Evolutionary conservation across 2,329 filamentous ascomycete genomes (phyloP), one percentile per base, ranked within the genome.

Genomic region (Fusarium haematococcum): DNA sequence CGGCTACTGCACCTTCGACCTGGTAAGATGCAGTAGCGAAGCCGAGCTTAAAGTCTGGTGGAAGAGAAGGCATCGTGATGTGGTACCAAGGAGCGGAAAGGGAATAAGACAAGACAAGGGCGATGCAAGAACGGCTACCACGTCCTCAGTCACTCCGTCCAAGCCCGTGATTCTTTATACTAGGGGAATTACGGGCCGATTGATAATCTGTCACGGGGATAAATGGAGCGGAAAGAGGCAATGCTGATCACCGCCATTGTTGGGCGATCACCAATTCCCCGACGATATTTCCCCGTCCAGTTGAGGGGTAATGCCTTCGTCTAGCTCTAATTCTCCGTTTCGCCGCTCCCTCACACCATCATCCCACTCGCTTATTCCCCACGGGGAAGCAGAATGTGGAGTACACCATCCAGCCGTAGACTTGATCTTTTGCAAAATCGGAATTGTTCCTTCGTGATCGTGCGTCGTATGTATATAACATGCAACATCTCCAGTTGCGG

Each of bases 1-100:
- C 75, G 1, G 80, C 72, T n/a, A 82, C 83, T 8, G 80, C 84
- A 16, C 85, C 85, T 71, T 86, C 85, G n/a, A 86, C 82, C 67
- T 86, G 85, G 68, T 85, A 84, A 1, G 85, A 81, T 1, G 84
- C 84, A 1, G 84, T 86, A 16, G 84, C 83, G 59, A 82, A 84
- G 1, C 85, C 85, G 77, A 82, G 84, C 61, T 81, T 70, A 60
- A 86, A 86, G 68, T 84, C 79, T 6, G 54, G 69, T 1, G 64
- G 50, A 2, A 72, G 50, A 18, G 68, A 68, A 8, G 60, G 64
- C 68, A 71, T 72, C 5, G 32, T 39, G 16, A 50, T 50, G 37
- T n/a, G 5, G 20, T 65, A 54, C 14, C 16, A 25, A 32, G 18
- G 14, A 57, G 25, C 20, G 6, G 27, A 32, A 32, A 54, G 27